A percentile compares a stretch with the other conserved stretches of the same genome.
phyloP scores from a whole-genome alignment of 2,329 filamentous ascomycete species.

The Botrytis elliptica region DNA sequence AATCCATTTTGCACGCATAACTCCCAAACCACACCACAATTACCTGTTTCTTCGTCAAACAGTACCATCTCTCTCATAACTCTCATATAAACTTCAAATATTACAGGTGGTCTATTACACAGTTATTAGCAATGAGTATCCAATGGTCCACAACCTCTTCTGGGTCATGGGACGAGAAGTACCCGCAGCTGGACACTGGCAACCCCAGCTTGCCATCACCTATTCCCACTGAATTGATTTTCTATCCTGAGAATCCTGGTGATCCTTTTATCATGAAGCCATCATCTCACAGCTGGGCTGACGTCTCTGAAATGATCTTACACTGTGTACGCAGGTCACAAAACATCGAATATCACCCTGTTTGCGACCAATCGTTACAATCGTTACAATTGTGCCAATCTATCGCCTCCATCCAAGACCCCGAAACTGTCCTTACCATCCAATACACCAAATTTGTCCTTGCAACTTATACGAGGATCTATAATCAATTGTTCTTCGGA shows the following conservation, averaged over 20 bases:
- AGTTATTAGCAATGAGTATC: neutral
- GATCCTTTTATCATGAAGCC: neutral
- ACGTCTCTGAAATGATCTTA: neutral
- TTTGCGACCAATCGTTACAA: neutral
- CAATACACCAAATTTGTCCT: neutral
- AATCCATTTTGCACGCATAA: neutral
- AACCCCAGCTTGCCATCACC: neutral
- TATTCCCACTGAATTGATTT: too few relatives aligned
- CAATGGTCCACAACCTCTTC: too few relatives aligned
- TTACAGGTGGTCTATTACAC: neutral
- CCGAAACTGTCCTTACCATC: neutral
- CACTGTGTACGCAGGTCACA: neutral
- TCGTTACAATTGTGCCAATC: neutral
- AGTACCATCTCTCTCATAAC: too few relatives aligned
- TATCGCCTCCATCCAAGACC: accelerated
- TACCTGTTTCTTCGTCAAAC: neutral
- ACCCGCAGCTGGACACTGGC: neutral
- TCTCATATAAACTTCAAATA: accelerated
- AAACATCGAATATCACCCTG: neutral
- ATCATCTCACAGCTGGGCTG: neutral
- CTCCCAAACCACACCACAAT: neutral
- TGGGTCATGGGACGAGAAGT: neutral
- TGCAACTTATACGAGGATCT: neutral
- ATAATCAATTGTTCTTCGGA: neutral
- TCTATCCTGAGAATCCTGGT: neutral